These are phyloP conservation scores for Vitis hybrid DNA, from an alignment of 177 flowering plant genomes.

Conservation along the genomic window DNA sequence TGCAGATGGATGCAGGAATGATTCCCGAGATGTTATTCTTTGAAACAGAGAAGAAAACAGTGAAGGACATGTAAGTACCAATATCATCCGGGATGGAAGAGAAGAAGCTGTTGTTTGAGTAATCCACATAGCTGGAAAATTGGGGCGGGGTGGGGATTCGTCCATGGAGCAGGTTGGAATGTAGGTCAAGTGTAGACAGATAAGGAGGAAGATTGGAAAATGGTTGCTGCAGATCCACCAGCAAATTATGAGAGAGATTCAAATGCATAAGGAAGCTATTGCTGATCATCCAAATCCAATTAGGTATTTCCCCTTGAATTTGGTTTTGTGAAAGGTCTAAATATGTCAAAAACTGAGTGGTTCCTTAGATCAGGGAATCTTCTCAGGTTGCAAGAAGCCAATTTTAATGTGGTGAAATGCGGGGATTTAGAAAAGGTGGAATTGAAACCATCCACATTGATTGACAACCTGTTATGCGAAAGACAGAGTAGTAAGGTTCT, in stretches of 20 bases:
- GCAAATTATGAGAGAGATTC: conserved; percentile 38
- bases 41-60: conserved; percentile 35
- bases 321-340: conserved; percentile 34
- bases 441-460: background rate
- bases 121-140: conserved; percentile 30
- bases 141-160: conserved; percentile 25
- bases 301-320: conserved; percentile 17
- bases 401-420: too few species aligned
- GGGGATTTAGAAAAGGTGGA: background rate
- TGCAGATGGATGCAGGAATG: conserved; percentile 37
- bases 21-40: conserved; percentile 24
- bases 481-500: conserved; percentile 1
- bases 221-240: conserved; percentile 21
- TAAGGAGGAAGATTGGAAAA: conserved; percentile 4
- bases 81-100: conserved; percentile 26
- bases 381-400: too few species aligned
- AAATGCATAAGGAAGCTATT: conserved; percentile 13
- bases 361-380: too few species aligned
- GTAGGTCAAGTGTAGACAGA: conserved; percentile 33
- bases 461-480: conserved; percentile 7
- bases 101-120: conserved; percentile 36
- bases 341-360: too few species aligned
- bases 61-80: background rate
- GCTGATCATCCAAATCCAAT: conserved; percentile 38
- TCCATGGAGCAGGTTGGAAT: conserved; percentile 41